phyloP scores from a whole-genome alignment of 1,284 basidiomycete species.

The Sanghuangporus weigelae region DNA sequence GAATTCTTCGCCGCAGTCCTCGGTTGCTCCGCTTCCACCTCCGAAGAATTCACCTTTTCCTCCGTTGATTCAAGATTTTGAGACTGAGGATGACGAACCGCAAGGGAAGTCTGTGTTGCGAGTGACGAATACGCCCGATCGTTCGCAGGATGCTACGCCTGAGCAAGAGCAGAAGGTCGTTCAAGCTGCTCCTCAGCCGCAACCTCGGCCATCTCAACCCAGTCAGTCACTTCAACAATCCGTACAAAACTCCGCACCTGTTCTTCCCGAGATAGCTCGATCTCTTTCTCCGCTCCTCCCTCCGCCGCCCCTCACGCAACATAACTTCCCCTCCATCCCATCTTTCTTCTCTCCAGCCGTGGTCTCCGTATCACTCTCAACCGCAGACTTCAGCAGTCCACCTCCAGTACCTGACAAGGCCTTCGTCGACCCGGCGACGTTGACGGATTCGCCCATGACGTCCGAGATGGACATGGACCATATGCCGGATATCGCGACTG shows the following conservation, averaged over 20 bases:
- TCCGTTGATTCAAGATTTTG: not conserved
- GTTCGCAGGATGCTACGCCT: not conserved
- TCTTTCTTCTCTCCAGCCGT: conserved; percentile 9
- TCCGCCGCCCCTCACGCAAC: not conserved
- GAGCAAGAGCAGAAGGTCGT: not conserved
- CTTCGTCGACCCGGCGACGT: conserved; percentile 11
- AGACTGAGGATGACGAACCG: conserved; percentile 1
- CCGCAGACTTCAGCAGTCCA: conserved; percentile 12
- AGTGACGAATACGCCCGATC: conserved; percentile 10
- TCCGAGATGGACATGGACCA: conserved; percentile 3
- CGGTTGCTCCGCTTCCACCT: conserved; percentile 4
- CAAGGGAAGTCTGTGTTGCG: not conserved
- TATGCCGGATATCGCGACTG: conserved; percentile 12
- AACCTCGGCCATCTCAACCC: not conserved
- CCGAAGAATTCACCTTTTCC: conserved; percentile 6
- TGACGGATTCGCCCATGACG: conserved; percentile 9
- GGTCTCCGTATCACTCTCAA: conserved; percentile 12
- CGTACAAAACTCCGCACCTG: not conserved
- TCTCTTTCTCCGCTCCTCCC: conserved; percentile 8
- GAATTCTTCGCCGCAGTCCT: conserved; percentile 4
- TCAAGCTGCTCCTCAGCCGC: not conserved
- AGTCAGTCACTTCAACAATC: not conserved
- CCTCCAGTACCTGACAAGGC: conserved; percentile 11
- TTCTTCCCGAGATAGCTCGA: not conserved
- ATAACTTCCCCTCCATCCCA: conserved; percentile 4